Percentiles rank a stretch among this genome's conserved stretches.
Conservation (phyloP, 768 basidiomycete genomes). For the Serendipita indica region DNA sequence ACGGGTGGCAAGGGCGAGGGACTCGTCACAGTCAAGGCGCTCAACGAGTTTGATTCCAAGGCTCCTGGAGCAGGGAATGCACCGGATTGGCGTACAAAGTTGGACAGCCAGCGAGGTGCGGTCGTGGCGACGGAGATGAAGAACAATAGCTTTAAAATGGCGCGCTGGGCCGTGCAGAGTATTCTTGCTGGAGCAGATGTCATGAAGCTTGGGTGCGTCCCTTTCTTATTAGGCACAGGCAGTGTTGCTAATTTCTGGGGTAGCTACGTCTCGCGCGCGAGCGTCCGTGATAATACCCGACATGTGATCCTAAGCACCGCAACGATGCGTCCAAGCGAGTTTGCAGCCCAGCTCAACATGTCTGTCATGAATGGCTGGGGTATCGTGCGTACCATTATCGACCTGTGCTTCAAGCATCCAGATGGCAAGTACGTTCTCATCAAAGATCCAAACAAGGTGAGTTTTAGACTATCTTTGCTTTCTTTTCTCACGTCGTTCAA, state of each 20-base stretch:
- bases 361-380: slow-evolving; percentile 96
- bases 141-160: slow-evolving; percentile 96
- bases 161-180: slow-evolving; percentile 94
- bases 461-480: slow-evolving; percentile 16
- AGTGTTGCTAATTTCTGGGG: slow-evolving; percentile 14
- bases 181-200: slow-evolving; percentile 87
- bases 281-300: slow-evolving; percentile 85
- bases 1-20: slow-evolving; percentile 55
- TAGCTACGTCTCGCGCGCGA: slow-evolving; percentile 92
- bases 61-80: slow-evolving; percentile 84
- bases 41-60: slow-evolving; percentile 93
- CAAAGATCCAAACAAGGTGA: slow-evolving; percentile 94
- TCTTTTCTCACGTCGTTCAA: slow-evolving; percentile 24
- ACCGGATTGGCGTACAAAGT: slow-evolving; percentile 96
- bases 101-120: slow-evolving; percentile 91
- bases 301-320: slow-evolving; percentile 93
- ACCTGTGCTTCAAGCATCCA: slow-evolving; percentile 89
- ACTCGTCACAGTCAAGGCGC: slow-evolving; percentile 78
- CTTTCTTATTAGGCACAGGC: background rate
- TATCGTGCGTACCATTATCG: slow-evolving; percentile 87
- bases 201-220: slow-evolving; percentile 88
- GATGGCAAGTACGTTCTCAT: slow-evolving; percentile 97
- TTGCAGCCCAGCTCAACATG: slow-evolving; percentile 88
- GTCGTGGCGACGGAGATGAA: slow-evolving; percentile 99
- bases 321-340: slow-evolving; percentile 87